Base-by-base conservation (phyloP, 768 basidiomycete species). In the Hericium erinaceus region DNA sequence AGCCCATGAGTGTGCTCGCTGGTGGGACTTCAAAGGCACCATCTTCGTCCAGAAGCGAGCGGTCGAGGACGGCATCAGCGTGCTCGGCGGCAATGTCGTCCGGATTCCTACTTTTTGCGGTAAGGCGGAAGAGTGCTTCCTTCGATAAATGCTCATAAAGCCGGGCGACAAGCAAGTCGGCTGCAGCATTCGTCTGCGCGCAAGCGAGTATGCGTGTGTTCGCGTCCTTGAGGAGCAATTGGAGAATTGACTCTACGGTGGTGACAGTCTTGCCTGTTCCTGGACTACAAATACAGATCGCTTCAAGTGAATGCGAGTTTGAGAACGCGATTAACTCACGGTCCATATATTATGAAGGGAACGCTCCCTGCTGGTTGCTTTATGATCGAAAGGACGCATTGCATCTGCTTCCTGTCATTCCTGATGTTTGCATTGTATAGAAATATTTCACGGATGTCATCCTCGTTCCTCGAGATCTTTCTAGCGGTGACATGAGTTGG, bases 331-430 rank as follows among this genome's bases (percentile, higher is more conserved):
- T 6, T 13, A 26, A 1, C 83, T 66, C 65, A 83, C 80, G 84
- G 83, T 18, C 83, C 84, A 65, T 82, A 85, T 15, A 85, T 70
- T 13, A 82, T 67, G 61, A 85, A 85, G 0, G 83, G 84, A 1
- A 73, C 64, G 5, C 77, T 73, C 0, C 83, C 82, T 0, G 73
- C 69, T 13, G 71, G 66, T 38, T 72, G 74, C 38, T 68, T 60
- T 4, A 76, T 64, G 48, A 85, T 80, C 0, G 78, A 73, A 4
- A 67, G 63, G 0, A 85, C 79, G 0, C 82, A 79, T 55, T 72
- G 72, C 6, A 76, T 61, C 60, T 84, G 83, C 13, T 37, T 24
- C 20, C 24, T 6, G 26, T 51, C 49, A 24, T 26, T 8, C n/a
- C 28, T 10, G 18, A 54, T 51, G 13, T 20, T 15, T 7, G 10